Conservation (phyloP, 2,329 filamentous ascomycete species). For the Pyrenochaeta sp. region DNA sequence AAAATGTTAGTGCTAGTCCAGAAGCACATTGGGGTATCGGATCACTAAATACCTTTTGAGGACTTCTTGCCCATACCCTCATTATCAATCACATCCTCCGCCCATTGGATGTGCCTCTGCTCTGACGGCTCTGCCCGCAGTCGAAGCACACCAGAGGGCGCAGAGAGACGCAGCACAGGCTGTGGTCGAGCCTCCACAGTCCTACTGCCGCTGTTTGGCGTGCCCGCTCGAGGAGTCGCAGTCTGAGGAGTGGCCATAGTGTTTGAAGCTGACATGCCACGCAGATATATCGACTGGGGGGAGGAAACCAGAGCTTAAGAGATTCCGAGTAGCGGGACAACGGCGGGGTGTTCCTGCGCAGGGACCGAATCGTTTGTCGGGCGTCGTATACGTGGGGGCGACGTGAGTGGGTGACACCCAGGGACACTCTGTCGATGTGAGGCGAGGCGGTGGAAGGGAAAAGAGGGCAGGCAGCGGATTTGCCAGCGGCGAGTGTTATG, state of each 20-base stretch:
- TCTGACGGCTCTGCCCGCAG: conserved; percentile 54
- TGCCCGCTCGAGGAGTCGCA: conserved; percentile 28
- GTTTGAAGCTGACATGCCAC: conserved; percentile 67
- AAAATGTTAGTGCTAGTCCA: conserved; percentile 1
- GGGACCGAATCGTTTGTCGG: conserved; percentile 24
- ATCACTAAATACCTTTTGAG: conserved; percentile 76
- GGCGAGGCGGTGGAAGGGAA: conserved; percentile 14
- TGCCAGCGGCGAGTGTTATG: conserved; percentile 25
- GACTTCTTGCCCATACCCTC: conserved; percentile 93
- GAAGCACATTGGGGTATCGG: not conserved
- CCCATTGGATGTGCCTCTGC: conserved; percentile 82
- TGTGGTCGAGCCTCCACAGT: conserved; percentile 37
- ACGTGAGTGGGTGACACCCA: conserved; percentile 5
- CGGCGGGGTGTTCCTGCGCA: conserved; percentile 23
- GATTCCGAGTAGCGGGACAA: conserved; percentile 8
- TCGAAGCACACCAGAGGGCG: conserved; percentile 48
- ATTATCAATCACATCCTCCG: conserved; percentile 92
- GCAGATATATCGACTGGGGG: conserved; percentile 67
- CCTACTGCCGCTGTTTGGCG: conserved; percentile 32
- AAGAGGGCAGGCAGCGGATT: conserved; percentile 27
- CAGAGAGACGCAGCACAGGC: conserved; percentile 43
- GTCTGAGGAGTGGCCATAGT: conserved; percentile 32
- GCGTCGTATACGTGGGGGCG: conserved; percentile 7
- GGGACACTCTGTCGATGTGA: conserved; percentile 18
- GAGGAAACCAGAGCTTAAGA: conserved; percentile 68